A percentile compares a stretch with the other conserved stretches of the same genome.
Evolutionary conservation across 192 early-diverging fungal genomes (phyloP).

Genomic region (Spizellomyces sp.): DNA sequence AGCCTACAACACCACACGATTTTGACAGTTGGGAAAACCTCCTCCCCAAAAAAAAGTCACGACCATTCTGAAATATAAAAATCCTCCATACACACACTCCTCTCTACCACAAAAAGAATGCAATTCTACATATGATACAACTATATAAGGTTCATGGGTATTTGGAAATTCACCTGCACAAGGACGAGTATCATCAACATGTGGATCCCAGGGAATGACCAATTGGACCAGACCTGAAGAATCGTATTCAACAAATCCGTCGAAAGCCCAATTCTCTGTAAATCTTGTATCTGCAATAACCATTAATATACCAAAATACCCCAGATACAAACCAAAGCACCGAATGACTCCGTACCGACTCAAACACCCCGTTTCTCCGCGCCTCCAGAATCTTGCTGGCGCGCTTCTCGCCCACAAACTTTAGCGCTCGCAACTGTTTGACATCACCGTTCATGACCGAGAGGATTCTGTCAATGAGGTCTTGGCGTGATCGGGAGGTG

Average conservation of each 20-base stretch:
- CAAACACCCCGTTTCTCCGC: constrained; percentile 16
- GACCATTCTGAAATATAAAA: too few species aligned
- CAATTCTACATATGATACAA: too few species aligned
- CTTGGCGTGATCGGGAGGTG: too few species aligned
- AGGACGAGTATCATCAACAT: too few species aligned
- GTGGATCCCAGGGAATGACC: neutral
- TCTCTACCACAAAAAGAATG: too few species aligned
- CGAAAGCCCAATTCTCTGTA: constrained; percentile 17
- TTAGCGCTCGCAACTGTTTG: constrained; percentile 12
- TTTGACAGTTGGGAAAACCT: constrained; percentile 10
- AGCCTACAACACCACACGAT: neutral
- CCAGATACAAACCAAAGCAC: neutral
- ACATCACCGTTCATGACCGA: constrained; percentile 20
- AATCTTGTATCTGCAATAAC: constrained; percentile 7
- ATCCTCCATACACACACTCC: too few species aligned
- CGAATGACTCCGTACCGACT: neutral
- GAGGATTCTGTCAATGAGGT: constrained; percentile 13
- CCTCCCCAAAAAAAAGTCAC: neutral
- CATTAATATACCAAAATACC: neutral
- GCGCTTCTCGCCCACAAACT: constrained; percentile 23
- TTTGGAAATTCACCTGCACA: constrained; percentile 12
- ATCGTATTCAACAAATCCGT: constrained; percentile 12
- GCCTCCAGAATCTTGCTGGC: constrained; percentile 28
- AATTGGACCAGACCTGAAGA: constrained; percentile 7
- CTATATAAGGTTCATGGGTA: constrained; percentile 3